These are phyloP conservation scores for Tulasnella sp. DNA, from an alignment of 768 basidiomycete genomes.

Conservation along the genomic window DNA sequence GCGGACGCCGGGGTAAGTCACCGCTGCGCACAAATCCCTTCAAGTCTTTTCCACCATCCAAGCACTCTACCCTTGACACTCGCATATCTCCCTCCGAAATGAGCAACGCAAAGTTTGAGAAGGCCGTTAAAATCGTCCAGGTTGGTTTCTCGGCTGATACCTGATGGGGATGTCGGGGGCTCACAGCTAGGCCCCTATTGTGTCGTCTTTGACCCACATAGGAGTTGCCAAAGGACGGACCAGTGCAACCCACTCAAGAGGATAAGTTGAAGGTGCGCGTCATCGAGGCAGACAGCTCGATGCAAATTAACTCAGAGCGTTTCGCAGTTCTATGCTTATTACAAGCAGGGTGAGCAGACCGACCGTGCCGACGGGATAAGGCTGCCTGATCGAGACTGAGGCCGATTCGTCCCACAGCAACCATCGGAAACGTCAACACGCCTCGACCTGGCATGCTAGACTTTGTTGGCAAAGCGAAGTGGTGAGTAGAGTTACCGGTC, in stretches of 20 bases:
- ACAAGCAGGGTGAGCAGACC: slow-evolving; percentile 73
- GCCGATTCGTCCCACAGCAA: slow-evolving; percentile 47
- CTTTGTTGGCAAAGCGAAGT: slow-evolving; percentile 86
- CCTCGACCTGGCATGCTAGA: slow-evolving; percentile 71
- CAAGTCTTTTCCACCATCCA: neutral
- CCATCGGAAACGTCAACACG: slow-evolving; percentile 66
- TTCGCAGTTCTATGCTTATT: slow-evolving; percentile 83
- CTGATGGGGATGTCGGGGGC: neutral
- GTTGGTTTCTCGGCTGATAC: neutral
- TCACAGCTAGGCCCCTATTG: neutral
- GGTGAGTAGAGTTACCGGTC: slow-evolving; percentile 48
- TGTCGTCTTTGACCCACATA: slow-evolving; percentile 33
- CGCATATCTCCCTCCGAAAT: slow-evolving; percentile 42
- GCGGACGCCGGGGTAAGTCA: slow-evolving; percentile 3
- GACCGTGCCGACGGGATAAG: slow-evolving; percentile 13
- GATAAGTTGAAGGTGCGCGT: slow-evolving; percentile 56
- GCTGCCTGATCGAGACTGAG: slow-evolving; percentile 20
- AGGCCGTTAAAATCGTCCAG: slow-evolving; percentile 59
- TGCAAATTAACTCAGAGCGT: neutral
- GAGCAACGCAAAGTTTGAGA: slow-evolving; percentile 70
- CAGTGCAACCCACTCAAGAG: slow-evolving; percentile 65
- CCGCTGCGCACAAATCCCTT: neutral
- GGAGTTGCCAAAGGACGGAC: slow-evolving; percentile 71
- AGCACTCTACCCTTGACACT: neutral
- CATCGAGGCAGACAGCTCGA: neutral